Evolutionary conservation across 306 rosid genomes (phyloP).

Genomic region (Lablab purpureus): DNA sequence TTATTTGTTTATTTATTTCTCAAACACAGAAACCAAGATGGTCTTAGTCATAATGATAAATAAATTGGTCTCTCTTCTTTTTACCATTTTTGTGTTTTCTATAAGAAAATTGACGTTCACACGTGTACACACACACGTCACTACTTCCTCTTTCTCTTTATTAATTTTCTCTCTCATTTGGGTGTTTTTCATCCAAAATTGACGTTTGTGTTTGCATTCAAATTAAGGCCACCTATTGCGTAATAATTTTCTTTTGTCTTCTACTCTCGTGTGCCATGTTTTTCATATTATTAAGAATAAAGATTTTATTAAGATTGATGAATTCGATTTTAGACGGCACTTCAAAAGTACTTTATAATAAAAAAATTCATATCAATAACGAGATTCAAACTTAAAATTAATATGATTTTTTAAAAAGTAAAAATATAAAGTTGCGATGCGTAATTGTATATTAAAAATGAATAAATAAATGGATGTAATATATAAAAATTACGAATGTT

Average conservation of each 20-base stretch:
- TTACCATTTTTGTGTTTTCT: not conserved
- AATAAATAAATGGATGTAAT: not conserved
- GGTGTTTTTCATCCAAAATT: not conserved
- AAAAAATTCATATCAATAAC: too few species aligned
- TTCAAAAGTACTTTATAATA: too few species aligned
- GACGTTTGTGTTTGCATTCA: constrained; percentile 3
- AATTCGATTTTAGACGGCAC: too few species aligned
- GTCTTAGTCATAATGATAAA: not conserved
- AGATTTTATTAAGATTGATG: too few species aligned
- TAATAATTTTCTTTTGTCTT: not conserved
- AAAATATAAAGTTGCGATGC: not conserved
- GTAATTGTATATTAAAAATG: not conserved
- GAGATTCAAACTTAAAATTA: too few species aligned
- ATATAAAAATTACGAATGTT: not conserved
- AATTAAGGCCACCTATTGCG: not conserved
- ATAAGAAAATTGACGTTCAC: not conserved
- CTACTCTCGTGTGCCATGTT: not conserved
- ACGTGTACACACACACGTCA: not conserved
- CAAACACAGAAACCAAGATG: not conserved
- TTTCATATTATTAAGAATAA: not conserved
- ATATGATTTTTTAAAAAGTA: not conserved
- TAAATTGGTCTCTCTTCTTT: too few species aligned
- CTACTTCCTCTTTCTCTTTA: not conserved
- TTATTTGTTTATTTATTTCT: too few species aligned
- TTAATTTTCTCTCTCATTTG: too few species aligned